Evolutionary conservation across 1,139 yeast genomes (phyloP).

Genomic region (Arxiozyma heterogenica): DNA sequence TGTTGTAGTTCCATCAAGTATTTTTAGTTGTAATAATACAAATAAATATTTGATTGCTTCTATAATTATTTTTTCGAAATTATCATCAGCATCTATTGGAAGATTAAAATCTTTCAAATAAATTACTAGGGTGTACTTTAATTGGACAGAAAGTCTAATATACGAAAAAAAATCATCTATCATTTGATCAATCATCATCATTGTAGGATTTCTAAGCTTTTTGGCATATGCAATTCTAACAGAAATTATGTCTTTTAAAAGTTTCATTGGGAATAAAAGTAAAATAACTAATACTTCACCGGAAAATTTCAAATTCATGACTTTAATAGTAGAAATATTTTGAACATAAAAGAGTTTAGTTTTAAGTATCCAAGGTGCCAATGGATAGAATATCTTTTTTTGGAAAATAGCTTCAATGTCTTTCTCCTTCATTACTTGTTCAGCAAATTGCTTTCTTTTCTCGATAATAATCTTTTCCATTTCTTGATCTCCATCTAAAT

Average conservation of each 20-base stretch:
- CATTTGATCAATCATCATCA: constrained; percentile 95
- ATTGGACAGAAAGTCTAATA: constrained; percentile 64
- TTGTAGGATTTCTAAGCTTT: constrained; percentile 74
- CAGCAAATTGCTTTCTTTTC: constrained; percentile 69
- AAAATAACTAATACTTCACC: constrained; percentile 53
- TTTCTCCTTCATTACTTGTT: constrained; percentile 75
- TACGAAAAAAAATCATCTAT: constrained; percentile 77
- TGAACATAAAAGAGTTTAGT: constrained; percentile 64
- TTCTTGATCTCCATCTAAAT: constrained; percentile 15
- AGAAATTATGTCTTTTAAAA: constrained; percentile 72
- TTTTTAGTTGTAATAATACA: constrained; percentile 61
- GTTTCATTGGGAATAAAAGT: constrained; percentile 69
- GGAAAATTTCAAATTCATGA: constrained; percentile 68
- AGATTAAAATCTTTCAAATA: constrained; percentile 76
- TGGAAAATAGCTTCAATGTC: constrained; percentile 63
- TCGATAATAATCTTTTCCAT: constrained; percentile 34
- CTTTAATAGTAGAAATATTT: constrained; percentile 54
- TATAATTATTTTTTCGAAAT: constrained; percentile 63
- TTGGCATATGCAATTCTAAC: constrained; percentile 71
- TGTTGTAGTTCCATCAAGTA: constrained; percentile 66
- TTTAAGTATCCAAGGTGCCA: constrained; percentile 52
- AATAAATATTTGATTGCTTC: constrained; percentile 70
- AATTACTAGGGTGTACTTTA: constrained; percentile 60
- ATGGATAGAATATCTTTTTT: constrained; percentile 35
- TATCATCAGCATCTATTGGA: constrained; percentile 55